Base-by-base conservation (phyloP, 1,139 yeast genomes). In the Hanseniaspora uvarum region DNA sequence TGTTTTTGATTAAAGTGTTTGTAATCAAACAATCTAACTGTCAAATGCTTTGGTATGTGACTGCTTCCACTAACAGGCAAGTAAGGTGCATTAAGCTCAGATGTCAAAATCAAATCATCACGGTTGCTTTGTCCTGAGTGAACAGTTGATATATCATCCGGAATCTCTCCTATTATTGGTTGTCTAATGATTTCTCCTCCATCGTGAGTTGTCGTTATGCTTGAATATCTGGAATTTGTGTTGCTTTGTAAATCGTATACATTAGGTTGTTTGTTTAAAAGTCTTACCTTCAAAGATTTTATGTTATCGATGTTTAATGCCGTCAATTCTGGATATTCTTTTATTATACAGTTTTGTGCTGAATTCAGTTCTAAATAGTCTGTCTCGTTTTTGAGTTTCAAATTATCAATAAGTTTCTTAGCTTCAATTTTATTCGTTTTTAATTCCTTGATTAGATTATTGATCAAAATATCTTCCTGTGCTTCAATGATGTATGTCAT, bases 61-160 rank as follows among this genome's bases (percentile, higher is more conserved):
- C 21, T 7, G 19, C 30, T 48, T 3, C 52, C 46, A 6, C 33
- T 33, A 7, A 41, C 21, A 10, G 43, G 37, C 36, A 50, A 21
- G 23, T 50, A 50, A 1, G 53, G 53, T 1, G 45, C 31, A 4
- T 38, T 50, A 10, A 50, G 41, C 26, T 49, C 23, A 1, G 46
- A 10, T 31, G 37, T 31, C 46, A 44, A n/a, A 2, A 36, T 11
- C 2, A 16, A n/a, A 5, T 41, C 18, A 18, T 41, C 34, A 16
- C 5, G 5, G 24, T 10, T 41, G 46, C 18, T 30, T 7, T 41
- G 43, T 5, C 19, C 7, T 2, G 26, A 23, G 19, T 23, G n/a
- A 3, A 39, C 43, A 10, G 43, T 39, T 24, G 43, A 23, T 3
- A 39, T 24, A 14, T 39, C 43, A 39, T 39, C 43, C 2, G 30